Evolutionary conservation across 805 yeast species (phyloP).

Genomic region (Metschnikowia amazonensis): DNA sequence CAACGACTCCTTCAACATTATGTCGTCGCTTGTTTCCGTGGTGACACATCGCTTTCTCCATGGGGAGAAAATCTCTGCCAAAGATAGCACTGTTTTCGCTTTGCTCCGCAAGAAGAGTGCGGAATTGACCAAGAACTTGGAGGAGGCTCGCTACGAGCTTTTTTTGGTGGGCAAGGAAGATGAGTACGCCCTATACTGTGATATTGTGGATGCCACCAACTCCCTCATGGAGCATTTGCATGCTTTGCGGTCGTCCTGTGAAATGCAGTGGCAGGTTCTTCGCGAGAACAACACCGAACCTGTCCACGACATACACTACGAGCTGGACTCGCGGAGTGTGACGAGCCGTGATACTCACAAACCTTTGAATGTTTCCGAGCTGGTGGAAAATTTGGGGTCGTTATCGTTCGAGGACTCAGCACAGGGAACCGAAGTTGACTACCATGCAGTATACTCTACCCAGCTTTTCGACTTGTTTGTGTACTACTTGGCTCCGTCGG

Average conservation of each 20-base stretch:
- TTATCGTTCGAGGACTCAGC: conserved; percentile 15
- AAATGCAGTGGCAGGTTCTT: conserved; percentile 58
- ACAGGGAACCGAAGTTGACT: conserved; percentile 11
- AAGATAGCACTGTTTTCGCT: conserved; percentile 35
- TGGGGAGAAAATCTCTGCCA: conserved; percentile 42
- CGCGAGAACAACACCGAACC: conserved; percentile 21
- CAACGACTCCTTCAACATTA: conserved; percentile 48
- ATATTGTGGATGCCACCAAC: conserved; percentile 50
- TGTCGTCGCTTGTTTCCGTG: conserved; percentile 47
- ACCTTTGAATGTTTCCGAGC: conserved; percentile 20
- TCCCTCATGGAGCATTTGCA: conserved; percentile 55
- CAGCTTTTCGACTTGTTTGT: conserved; percentile 66
- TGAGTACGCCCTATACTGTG: conserved; percentile 44
- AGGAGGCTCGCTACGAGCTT: conserved; percentile 64
- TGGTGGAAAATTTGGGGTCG: conserved; percentile 27
- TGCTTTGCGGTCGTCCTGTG: conserved; percentile 65
- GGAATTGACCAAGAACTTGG: conserved; percentile 39
- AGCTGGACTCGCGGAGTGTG: conserved; percentile 21
- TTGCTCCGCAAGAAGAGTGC: conserved; percentile 40
- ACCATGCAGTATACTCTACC: conserved; percentile 26
- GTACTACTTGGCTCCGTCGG: conserved; percentile 66
- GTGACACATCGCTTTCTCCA: conserved; percentile 47
- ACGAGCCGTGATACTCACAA: conserved; percentile 23
- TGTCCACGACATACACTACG: conserved; percentile 2
- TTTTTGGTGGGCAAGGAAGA: conserved; percentile 49